These are phyloP conservation scores for Vaucheria bursata DNA, from an alignment of 352 stramenopile genomes.

Conservation along the genomic window DNA sequence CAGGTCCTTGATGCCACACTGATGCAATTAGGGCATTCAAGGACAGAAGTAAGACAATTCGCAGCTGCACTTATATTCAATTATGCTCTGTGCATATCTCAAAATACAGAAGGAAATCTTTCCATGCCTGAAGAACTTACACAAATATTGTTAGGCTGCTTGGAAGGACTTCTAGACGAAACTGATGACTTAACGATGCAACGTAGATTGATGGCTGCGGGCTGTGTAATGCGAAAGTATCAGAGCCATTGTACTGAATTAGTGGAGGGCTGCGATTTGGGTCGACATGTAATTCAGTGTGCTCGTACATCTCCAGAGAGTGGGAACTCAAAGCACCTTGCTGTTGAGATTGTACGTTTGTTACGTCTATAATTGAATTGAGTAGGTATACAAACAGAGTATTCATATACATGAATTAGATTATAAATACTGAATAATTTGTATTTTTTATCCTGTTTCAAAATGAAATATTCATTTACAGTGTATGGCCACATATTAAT, in stretches of 20 bases:
- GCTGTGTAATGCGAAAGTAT: conserved; percentile 4
- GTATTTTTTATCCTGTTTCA: too few relatives aligned
- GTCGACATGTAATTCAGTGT: background rate
- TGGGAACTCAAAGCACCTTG: background rate
- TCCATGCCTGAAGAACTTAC: conserved; percentile 20
- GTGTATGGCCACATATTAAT: too few relatives aligned
- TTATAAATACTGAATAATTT: too few relatives aligned
- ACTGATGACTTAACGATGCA: background rate
- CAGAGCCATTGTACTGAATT: background rate
- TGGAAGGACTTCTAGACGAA: conserved; percentile 35
- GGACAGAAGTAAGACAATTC: conserved; percentile 36
- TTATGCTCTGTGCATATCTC: conserved; percentile 10
- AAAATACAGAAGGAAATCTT: conserved; percentile 3
- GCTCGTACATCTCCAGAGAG: background rate
- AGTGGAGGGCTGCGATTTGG: background rate
- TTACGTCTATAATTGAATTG: too few relatives aligned
- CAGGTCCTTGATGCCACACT: conserved; percentile 21
- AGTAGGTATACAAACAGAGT: too few relatives aligned
- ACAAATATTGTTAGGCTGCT: conserved; percentile 25
- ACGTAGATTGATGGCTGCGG: background rate
- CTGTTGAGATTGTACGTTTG: background rate
- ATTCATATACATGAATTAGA: too few relatives aligned
- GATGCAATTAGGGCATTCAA: conserved; percentile 18
- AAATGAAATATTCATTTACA: too few relatives aligned
- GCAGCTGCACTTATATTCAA: conserved; percentile 35